Conservation (phyloP, 106 monocot species). For the Triglochin maritima region DNA sequence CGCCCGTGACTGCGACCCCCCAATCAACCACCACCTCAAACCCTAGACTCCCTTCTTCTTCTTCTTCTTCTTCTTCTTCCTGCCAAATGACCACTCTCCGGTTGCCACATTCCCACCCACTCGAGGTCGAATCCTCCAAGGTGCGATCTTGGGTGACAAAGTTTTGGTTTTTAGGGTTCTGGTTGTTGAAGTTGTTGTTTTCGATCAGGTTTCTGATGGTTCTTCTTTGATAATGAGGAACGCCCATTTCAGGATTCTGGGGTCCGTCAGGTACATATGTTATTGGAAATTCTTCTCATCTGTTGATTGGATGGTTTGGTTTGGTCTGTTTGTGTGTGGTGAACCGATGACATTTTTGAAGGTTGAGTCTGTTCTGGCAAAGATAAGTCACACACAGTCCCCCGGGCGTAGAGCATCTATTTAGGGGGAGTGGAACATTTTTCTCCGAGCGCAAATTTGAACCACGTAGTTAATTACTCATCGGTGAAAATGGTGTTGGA, state of each 20-base stretch:
- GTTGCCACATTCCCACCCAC: not conserved
- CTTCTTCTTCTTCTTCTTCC: conserved; percentile 6
- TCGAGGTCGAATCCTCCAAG: not conserved
- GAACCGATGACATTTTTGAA: not conserved
- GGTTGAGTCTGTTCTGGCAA: not conserved
- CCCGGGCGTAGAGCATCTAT: not conserved
- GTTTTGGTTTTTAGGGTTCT: not conserved
- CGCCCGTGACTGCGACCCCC: conserved; percentile 2
- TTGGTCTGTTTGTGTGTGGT: not conserved
- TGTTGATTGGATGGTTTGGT: not conserved
- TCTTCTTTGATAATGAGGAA: conserved; percentile 2
- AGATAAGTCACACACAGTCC: not conserved
- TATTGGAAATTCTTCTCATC: not conserved
- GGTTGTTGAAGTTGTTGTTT: not conserved
- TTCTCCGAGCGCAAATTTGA: too few relatives aligned
- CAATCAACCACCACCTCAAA: too few relatives aligned
- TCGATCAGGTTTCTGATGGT: not conserved
- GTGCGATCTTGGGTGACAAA: not conserved
- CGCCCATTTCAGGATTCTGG: conserved; percentile 6
- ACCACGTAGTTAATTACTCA: too few relatives aligned
- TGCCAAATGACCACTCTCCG: not conserved
- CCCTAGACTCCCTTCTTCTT: not conserved
- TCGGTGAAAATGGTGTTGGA: too few relatives aligned
- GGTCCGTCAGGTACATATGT: conserved; percentile 5
- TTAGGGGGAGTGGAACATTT: too few relatives aligned